These are phyloP conservation scores for Ascobolus immersus DNA, from an alignment of 495 filamentous ascomycete genomes.

Conservation along the genomic window DNA sequence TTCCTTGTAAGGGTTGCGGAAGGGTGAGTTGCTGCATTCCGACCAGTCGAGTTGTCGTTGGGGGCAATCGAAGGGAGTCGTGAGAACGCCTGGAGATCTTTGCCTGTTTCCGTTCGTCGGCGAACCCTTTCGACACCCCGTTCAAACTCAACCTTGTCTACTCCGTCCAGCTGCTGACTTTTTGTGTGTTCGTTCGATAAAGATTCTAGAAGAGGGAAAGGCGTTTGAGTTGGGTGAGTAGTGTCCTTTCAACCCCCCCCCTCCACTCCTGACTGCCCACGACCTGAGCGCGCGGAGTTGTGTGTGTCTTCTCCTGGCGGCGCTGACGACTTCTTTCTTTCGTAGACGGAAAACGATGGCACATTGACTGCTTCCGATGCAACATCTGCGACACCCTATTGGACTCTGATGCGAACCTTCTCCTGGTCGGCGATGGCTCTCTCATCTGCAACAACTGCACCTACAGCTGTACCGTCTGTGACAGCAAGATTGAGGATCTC, in stretches of 20 bases:
- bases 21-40: constrained; percentile 51
- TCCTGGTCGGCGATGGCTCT: constrained; percentile 89
- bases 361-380: constrained; percentile 97
- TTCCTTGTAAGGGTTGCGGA: constrained; percentile 92
- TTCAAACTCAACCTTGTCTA: background rate
- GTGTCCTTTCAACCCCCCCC: no score
- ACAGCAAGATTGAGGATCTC: constrained; percentile 93
- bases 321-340: background rate
- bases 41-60: background rate
- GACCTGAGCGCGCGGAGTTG: constrained; percentile 2
- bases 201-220: constrained; percentile 96
- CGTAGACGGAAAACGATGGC: constrained; percentile 89
- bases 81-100: background rate
- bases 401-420: constrained; percentile 92
- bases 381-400: constrained; percentile 86
- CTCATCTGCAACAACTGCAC: constrained; percentile 99
- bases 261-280: background rate
- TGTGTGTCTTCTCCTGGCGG: background rate
- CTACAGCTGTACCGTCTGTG: constrained; percentile 93
- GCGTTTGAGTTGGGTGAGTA: constrained; percentile 87
- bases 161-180: constrained; percentile 13
- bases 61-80: constrained; percentile 5
- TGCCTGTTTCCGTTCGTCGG: no score
- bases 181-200: constrained; percentile 7
- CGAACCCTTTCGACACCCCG: no score